Base-by-base conservation (phyloP, 2,329 filamentous ascomycete genomes). In the Ophiostoma perfectum region DNA sequence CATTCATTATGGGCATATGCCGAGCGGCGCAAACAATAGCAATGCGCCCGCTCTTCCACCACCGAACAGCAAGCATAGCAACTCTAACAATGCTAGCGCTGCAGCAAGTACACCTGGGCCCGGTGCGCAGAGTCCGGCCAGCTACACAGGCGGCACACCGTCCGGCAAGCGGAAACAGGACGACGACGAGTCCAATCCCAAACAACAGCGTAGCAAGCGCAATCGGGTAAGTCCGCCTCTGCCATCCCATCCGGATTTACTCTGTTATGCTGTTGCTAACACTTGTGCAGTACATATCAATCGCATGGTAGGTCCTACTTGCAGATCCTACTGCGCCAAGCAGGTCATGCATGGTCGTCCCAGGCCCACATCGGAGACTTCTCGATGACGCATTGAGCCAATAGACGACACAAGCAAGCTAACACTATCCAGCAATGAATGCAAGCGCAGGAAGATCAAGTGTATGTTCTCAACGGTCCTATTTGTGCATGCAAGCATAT, bases 201-300 rank as follows among this genome's bases (percentile, higher is more conserved):
- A 82, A 75, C 82, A 84, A 77, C 84, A 85, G 76, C 78, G 85
- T 72, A 86, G 83, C 75, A 88, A 87, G 75, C 81, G 85, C 70
- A 88, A 87, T 72, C 78, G 85, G 75, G 83, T 85, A 73, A 78
- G 82, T 81, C 63, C 16, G 42, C 11, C 5, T 38, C 9, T 3
- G 8, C 5, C 27, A 36, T 38, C 8, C 8, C 27, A 5, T 36
- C 8, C 14, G 18, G 14, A 47, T 44, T 11, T 0, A 38, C 12
- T 8, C 52, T 4, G 11, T 11, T 42, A 38, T 36, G 27, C 52
- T 4, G 11, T 11, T 42, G n/a, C 60, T 63, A 63, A 63, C 60
- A 6, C 27, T 18, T 27, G 27, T 47, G 5, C 39, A 85, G 81
- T 87, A 87, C 72, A 87, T 86, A 69, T 86, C 85, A 12, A 86